phyloP scores from a whole-genome alignment of 768 basidiomycete genomes.

The Panaeolus papilionaceus region DNA sequence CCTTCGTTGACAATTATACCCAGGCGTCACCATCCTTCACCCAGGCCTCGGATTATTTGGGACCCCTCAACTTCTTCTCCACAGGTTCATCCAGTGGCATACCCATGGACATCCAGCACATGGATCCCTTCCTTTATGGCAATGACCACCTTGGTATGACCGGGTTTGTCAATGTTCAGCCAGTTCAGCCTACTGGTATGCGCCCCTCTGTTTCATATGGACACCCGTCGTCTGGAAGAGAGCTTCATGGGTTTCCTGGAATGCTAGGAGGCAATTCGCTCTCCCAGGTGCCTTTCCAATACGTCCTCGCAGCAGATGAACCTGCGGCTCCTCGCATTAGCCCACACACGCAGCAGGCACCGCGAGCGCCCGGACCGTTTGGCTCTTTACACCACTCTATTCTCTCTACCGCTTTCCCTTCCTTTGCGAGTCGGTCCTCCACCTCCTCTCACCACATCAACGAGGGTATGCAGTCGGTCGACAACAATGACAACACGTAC shows the following conservation, averaged over 20 bases:
- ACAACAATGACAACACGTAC: neutral
- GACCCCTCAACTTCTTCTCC: slow-evolving; percentile 12
- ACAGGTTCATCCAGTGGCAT: neutral
- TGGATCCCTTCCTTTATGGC: slow-evolving; percentile 6
- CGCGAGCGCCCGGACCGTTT: neutral
- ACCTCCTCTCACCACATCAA: neutral
- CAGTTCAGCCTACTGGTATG: neutral
- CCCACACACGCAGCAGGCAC: neutral
- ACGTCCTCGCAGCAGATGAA: slow-evolving; percentile 7
- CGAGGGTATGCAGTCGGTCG: neutral
- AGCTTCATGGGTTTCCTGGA: slow-evolving; percentile 39
- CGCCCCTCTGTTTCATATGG: neutral
- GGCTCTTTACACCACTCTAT: neutral
- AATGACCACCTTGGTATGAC: slow-evolving; percentile 19
- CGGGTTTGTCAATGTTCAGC: slow-evolving; percentile 1
- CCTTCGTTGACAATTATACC: slow-evolving; percentile 15
- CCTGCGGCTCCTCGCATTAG: neutral
- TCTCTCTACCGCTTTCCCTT: slow-evolving; percentile 8
- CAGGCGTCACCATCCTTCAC: slow-evolving; percentile 19
- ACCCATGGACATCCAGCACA: slow-evolving; percentile 1
- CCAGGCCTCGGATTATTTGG: slow-evolving; percentile 14
- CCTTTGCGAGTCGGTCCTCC: neutral
- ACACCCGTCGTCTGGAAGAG: slow-evolving; percentile 28
- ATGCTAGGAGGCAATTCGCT: slow-evolving; percentile 50
- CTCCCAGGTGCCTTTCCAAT: slow-evolving; percentile 41